Percentiles rank a stretch among this genome's conserved stretches.
Evolutionary conservation across 2,329 filamentous ascomycete genomes (phyloP).

Genomic region (Epichloe baconii): DNA sequence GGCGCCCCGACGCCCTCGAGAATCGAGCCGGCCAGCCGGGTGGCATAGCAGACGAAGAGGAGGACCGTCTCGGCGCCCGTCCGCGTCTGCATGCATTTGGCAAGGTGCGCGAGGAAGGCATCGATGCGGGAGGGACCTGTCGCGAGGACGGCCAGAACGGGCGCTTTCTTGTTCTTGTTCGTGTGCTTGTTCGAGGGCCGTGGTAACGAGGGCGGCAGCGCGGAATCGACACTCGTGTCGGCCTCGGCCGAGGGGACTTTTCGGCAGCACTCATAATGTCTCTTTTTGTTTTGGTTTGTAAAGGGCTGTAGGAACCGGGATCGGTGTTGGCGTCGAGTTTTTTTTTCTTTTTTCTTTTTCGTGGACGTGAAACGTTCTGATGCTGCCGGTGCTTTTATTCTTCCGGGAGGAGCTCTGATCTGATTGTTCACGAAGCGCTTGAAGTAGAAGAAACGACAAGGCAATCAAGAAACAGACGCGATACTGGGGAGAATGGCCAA

Average conservation of each 20-base stretch:
- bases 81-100: conserved; percentile 54
- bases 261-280: conserved; percentile 1
- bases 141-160: conserved; percentile 6
- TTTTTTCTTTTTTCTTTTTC: no score
- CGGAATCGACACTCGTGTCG: conserved; percentile 2
- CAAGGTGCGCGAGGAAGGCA: conserved; percentile 40
- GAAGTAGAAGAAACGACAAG: no score
- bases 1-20: conserved; percentile 42
- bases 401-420: not conserved
- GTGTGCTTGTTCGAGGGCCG: not conserved
- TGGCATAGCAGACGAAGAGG: conserved; percentile 54
- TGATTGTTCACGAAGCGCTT: no score
- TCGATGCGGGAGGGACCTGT: conserved; percentile 25
- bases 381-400: not conserved
- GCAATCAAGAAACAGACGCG: no score
- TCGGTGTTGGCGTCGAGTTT: no score
- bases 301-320: no score
- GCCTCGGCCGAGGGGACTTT: not conserved
- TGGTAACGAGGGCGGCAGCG: conserved; percentile 5
- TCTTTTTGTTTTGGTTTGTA: no score
- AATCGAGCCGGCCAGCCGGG: conserved; percentile 39
- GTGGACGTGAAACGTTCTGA: no score
- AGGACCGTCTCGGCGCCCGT: conserved; percentile 58
- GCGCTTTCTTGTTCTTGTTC: conserved; percentile 3
- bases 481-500: no score